These are phyloP conservation scores for Aquilaria agallochum DNA, from an alignment of 441 rosid species.

Conservation along the genomic window DNA sequence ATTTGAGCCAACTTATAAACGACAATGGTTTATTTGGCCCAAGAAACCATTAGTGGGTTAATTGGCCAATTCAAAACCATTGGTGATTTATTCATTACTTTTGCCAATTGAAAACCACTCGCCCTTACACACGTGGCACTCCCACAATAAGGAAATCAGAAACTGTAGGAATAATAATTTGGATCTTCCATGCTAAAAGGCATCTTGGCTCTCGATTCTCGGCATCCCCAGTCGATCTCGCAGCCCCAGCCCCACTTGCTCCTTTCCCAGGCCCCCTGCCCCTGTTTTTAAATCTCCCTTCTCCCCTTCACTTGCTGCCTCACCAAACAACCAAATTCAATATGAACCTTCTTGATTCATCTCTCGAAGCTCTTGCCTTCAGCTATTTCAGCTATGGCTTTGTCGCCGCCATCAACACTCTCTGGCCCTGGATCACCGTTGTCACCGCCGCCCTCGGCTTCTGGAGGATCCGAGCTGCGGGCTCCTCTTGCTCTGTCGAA, in stretches of 20 bases:
- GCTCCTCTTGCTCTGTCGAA: not conserved
- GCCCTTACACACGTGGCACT: too few relatives aligned
- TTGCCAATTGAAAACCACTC: too few relatives aligned
- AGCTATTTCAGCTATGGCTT: slow-evolving; percentile 39
- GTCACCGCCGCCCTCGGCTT: slow-evolving; percentile 60
- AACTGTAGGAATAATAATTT: slow-evolving; percentile 10
- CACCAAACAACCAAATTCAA: slow-evolving; percentile 2
- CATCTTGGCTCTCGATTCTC: slow-evolving; percentile 50
- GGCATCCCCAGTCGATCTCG: slow-evolving; percentile 37
- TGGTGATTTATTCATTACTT: too few relatives aligned
- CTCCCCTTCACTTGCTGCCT: not conserved
- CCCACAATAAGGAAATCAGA: too few relatives aligned
- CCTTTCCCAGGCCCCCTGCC: slow-evolving; percentile 30
- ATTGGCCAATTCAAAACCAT: too few relatives aligned
- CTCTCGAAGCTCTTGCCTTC: slow-evolving; percentile 43
- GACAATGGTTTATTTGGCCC: too few relatives aligned
- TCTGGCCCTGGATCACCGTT: slow-evolving; percentile 75
- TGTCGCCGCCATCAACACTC: slow-evolving; percentile 34
- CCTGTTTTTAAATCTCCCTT: slow-evolving; percentile 7
- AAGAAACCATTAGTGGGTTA: too few relatives aligned
- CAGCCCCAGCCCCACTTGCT: slow-evolving; percentile 18
- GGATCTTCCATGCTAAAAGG: slow-evolving; percentile 35
- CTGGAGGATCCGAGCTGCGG: slow-evolving; percentile 47
- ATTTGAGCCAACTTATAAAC: too few relatives aligned
- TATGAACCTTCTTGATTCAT: slow-evolving; percentile 48